phyloP scores from a whole-genome alignment of 2,329 filamentous ascomycete genomes.

The Talaromyces sp. region DNA sequence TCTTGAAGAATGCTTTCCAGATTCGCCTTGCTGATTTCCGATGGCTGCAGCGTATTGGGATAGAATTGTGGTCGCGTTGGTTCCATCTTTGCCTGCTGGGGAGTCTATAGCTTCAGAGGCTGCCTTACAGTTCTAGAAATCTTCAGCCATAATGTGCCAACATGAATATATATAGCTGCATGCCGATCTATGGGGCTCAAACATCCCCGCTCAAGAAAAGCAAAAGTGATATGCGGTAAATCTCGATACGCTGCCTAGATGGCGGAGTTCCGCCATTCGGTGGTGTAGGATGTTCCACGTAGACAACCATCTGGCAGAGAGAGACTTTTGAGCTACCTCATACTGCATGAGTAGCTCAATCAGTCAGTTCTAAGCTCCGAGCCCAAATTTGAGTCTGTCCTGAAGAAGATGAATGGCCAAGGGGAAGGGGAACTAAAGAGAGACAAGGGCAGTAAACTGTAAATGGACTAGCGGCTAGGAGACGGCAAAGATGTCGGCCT shows the following conservation, averaged over 20 bases:
- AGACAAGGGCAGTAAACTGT: no score
- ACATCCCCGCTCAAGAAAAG: not conserved
- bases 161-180: not conserved
- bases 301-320: not conserved
- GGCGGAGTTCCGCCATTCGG: slow-evolving; percentile 14
- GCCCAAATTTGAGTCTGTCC: not conserved
- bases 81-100: not conserved
- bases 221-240: not conserved
- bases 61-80: slow-evolving; percentile 26
- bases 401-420: not conserved
- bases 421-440: not conserved
- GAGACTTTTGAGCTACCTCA: not conserved
- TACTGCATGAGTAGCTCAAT: not conserved
- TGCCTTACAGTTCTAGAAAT: not conserved
- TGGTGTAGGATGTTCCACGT: not conserved
- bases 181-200: not conserved
- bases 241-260: not conserved
- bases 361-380: not conserved
- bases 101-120: not conserved
- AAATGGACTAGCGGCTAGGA: no score
- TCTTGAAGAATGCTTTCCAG: slow-evolving; percentile 26
- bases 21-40: slow-evolving; percentile 20
- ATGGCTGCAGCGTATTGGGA: slow-evolving; percentile 25
- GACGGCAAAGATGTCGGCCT: not conserved
- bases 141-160: not conserved